Evolutionary conservation across 164 flowering plant genomes (phyloP), one percentile per base, ranked within the genome.

Genomic region (Sextonia rubra): DNA sequence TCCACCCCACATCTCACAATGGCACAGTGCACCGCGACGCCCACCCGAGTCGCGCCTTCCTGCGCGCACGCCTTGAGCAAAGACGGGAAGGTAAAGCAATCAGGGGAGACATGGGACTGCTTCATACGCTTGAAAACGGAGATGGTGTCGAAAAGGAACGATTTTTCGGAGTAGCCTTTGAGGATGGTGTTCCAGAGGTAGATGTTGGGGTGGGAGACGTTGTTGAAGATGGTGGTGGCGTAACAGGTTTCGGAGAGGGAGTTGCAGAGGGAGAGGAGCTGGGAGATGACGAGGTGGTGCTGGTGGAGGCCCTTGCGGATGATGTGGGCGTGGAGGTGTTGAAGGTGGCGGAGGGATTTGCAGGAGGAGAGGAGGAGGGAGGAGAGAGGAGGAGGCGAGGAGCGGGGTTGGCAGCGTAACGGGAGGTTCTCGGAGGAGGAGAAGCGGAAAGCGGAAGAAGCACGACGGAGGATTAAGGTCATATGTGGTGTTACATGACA

Each of bases 101-200:
- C 77, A 0, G 77, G 77, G 2, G 49, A 1, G 25, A 48, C 56
- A 22, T 52, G 18, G 4, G 69, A 68, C 37, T 8, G 61, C 73
- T 52, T 63, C 73, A 75, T 69, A 11, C 68, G 73, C 61, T 44
- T 69, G 63, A 69, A 75, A 20, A 70, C 32, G 44, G 24, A 63
- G 26, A 75, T 49, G 44, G 77, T 52, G 17, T 70, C 63, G 20
- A 15, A 7, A 5, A 75, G 63, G 32, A 30, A 1, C 22, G 72
- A 69, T 23, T 49, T 64, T 4, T 69, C 69, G 49, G 69, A 69
- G 44, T 55, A 65, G 12, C 69, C 73, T 70, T 75, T 75, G 27
- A 75, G 32, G 63, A 70, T 64, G 64, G 73, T 48, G 56, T 75
- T 75, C 74, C 77, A 75, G 65, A 75, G 73, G 66, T 64, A 70